Evolutionary conservation across 306 rosid species (phyloP), one percentile per base, ranked within the genome.

Genomic region (Echinosophora koreensis): DNA sequence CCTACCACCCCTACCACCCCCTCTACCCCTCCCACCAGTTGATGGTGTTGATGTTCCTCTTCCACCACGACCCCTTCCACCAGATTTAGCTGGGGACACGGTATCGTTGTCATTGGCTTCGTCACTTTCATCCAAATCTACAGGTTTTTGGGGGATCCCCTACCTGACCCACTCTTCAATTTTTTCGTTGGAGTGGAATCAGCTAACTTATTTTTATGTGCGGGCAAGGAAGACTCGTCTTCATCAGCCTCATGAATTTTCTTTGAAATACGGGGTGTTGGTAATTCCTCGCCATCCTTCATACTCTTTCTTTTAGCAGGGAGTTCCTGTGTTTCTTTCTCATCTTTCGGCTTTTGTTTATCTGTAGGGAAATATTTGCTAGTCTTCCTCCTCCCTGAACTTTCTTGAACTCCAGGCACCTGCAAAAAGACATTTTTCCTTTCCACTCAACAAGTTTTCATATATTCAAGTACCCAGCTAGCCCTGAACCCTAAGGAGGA

Each of bases 1-100:
- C 61, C 97, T 90, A 7, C 97, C 98, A 77, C 97, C 92, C 61
- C 97, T 90, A 7, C 98, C 98, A 61, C 86, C 86, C 1, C 97
- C 98, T 81, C 97, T 91, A 62, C 97, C 98, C 76, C 97, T 89
- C 83, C 97, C 97, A 78, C 91, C 84, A 85, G 88, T 56, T 39
- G 98, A 52, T 60, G 71, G 81, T 4, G 73, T 83, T 1, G 90
- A 68, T 51, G 91, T 69, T 79, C 97, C 93, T 84, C 90, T 89
- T 80, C 95, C 97, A 49, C 94, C 97, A 42, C 85, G 88, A 59
- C 97, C 97, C 84, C 93, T 88, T 77, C 98, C 97, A 66, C 81
- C 87, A 62, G 96, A 82, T 79, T 88, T 90, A 59, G n/a, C 69
- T 47, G 87, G 84, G 62, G 87, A 7, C 28, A 50, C 87, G 0